Conservation (phyloP, 768 basidiomycete genomes). For the Leccinum olivaceopallidum region DNA sequence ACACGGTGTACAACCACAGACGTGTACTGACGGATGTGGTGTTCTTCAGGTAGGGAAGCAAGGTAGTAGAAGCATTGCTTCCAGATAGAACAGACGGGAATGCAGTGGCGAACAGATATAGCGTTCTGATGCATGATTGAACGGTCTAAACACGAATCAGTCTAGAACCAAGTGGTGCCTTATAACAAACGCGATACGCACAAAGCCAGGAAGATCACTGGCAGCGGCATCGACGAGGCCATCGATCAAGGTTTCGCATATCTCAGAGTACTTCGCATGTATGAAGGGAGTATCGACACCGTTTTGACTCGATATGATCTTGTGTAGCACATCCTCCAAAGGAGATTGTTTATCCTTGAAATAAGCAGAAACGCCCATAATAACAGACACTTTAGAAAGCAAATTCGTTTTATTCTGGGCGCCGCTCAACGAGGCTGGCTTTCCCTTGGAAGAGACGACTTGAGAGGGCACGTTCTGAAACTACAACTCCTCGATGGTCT, state of each 20-base stretch:
- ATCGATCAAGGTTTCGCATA: too few species aligned
- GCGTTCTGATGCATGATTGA: conserved; percentile 80
- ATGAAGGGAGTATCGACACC: too few species aligned
- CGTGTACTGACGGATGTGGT: conserved; percentile 62
- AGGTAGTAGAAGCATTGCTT: conserved; percentile 68
- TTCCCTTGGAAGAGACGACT: conserved; percentile 39
- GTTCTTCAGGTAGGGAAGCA: conserved; percentile 90
- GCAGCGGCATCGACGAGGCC: too few species aligned
- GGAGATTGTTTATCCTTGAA: too few species aligned
- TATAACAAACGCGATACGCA: conserved; percentile 28
- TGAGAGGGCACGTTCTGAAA: conserved; percentile 50
- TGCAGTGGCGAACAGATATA: conserved; percentile 79
- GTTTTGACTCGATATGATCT: too few species aligned
- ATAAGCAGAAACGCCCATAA: too few species aligned
- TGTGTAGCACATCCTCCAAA: too few species aligned
- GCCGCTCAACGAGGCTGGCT: conserved; percentile 29
- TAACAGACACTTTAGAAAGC: too few species aligned
- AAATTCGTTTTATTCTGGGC: conserved; percentile 40
- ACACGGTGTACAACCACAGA: neutral
- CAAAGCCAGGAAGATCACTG: too few species aligned
- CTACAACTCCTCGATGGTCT: conserved; percentile 91
- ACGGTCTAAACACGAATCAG: conserved; percentile 53
- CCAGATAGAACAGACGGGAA: conserved; percentile 83
- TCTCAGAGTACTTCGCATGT: too few species aligned
- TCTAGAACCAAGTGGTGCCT: too few species aligned